Evolutionary conservation across 2,329 filamentous ascomycete species (phyloP).

Genomic region (Cladosporium sp.): DNA sequence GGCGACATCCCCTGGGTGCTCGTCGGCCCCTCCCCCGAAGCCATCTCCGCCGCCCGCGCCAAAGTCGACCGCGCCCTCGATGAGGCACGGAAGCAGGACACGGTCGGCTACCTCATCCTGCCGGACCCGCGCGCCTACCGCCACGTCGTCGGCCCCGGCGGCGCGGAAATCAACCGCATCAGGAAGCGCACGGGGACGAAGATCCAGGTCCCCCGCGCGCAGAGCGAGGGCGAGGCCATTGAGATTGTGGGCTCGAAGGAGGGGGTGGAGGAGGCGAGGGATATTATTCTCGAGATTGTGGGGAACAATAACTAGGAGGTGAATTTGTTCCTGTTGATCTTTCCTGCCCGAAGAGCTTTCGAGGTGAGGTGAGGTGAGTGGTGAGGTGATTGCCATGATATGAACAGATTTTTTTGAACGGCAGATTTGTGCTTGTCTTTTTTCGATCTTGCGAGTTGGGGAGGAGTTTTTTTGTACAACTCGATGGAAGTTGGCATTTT

Average conservation of each 20-base stretch:
- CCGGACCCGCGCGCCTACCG: slow-evolving; percentile 87
- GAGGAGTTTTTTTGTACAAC: neutral
- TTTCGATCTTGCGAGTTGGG: too few relatives aligned
- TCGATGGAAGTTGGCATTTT: neutral
- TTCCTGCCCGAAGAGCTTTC: too few relatives aligned
- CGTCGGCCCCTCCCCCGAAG: slow-evolving; percentile 66
- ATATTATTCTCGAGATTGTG: slow-evolving; percentile 83
- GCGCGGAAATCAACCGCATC: slow-evolving; percentile 88
- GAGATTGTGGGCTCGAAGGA: slow-evolving; percentile 78
- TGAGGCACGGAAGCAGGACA: slow-evolving; percentile 64
- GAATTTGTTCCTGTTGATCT: too few relatives aligned
- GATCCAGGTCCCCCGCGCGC: slow-evolving; percentile 86
- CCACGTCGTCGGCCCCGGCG: slow-evolving; percentile 82
- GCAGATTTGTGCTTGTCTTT: too few relatives aligned
- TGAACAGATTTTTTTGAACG: too few relatives aligned
- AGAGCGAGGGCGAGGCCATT: slow-evolving; percentile 73
- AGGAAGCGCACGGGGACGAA: slow-evolving; percentile 88
- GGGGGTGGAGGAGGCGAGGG: slow-evolving; percentile 80
- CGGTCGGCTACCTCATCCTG: slow-evolving; percentile 82
- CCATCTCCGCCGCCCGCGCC: slow-evolving; percentile 75
- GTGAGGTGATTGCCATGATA: too few relatives aligned
- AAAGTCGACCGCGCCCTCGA: slow-evolving; percentile 69
- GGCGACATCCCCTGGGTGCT: slow-evolving; percentile 81
- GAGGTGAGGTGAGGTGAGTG: too few relatives aligned
- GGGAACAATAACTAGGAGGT: slow-evolving; percentile 33